Conservation (phyloP, 1,139 yeast genomes). For the Arxiozyma slooffiae region DNA sequence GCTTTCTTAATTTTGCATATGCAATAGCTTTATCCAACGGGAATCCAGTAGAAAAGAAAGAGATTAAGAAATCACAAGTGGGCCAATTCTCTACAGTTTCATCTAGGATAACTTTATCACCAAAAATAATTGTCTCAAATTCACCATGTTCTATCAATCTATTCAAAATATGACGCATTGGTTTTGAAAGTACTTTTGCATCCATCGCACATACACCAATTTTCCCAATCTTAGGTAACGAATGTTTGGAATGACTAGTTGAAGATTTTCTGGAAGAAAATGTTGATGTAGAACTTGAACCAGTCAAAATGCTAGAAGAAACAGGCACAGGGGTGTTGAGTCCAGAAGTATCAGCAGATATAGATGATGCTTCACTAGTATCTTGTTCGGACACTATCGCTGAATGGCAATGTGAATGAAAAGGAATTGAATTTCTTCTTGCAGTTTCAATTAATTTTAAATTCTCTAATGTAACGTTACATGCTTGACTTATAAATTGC, state of each 20-base stretch:
- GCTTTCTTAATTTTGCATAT: constrained; percentile 82
- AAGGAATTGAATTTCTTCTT: background rate
- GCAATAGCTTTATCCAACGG: constrained; percentile 92
- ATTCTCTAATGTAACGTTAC: background rate
- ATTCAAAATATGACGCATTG: constrained; percentile 84
- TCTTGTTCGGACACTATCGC: background rate
- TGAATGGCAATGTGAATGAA: background rate
- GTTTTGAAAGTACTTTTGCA: constrained; percentile 88
- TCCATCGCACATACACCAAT: constrained; percentile 99
- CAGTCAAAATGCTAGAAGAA: background rate
- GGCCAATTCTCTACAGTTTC: constrained; percentile 97
- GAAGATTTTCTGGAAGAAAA: constrained; percentile 30
- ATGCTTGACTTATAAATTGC: background rate
- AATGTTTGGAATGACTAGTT: constrained; percentile 31
- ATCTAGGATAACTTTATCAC: constrained; percentile 92
- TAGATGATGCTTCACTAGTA: background rate
- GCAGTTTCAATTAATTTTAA: background rate
- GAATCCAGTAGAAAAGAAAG: constrained; percentile 91
- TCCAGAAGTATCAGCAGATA: constrained; percentile 5
- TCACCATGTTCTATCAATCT: constrained; percentile 87
- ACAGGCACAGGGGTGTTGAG: constrained; percentile 6
- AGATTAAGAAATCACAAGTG: constrained; percentile 87
- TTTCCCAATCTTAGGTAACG: constrained; percentile 71
- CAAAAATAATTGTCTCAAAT: constrained; percentile 92
- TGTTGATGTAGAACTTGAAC: constrained; percentile 19